Conservation (phyloP, 208 protist genomes). For the Acanthamoeba quina region DNA sequence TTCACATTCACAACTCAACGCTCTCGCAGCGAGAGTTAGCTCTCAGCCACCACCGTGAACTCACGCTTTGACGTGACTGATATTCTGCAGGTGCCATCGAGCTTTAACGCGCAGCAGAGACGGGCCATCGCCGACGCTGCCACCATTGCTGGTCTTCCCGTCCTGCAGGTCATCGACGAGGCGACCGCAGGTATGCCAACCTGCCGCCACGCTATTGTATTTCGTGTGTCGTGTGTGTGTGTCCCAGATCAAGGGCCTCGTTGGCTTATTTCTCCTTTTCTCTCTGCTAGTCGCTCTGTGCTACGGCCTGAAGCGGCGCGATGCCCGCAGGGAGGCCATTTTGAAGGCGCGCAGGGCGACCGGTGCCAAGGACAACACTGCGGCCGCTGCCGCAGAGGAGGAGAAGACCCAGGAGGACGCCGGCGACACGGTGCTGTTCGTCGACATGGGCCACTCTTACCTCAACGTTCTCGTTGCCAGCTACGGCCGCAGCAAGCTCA, state of each 20-base stretch:
- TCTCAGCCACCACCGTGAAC: too few relatives aligned
- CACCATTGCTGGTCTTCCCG: constrained; percentile 25
- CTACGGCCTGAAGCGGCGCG: constrained; percentile 30
- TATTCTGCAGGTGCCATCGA: not conserved
- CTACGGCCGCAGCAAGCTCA: constrained; percentile 37
- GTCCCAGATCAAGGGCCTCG: too few relatives aligned
- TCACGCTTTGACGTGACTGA: not conserved
- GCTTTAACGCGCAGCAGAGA: constrained; percentile 5
- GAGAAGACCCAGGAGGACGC: constrained; percentile 40
- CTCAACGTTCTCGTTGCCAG: constrained; percentile 18
- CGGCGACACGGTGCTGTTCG: constrained; percentile 53
- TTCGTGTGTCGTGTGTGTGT: too few relatives aligned
- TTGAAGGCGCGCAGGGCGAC: constrained; percentile 10
- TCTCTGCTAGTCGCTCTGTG: constrained; percentile 36
- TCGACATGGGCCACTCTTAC: constrained; percentile 69
- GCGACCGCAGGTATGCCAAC: constrained; percentile 37
- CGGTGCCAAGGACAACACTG: constrained; percentile 10
- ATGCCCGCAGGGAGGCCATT: constrained; percentile 21
- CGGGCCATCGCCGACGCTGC: constrained; percentile 7
- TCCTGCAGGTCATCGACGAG: constrained; percentile 53
- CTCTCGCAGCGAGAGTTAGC: not conserved
- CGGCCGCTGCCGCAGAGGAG: not conserved
- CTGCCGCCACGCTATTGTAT: not conserved
- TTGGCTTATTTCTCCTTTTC: not conserved
- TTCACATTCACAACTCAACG: not conserved